These are phyloP conservation scores for Kwoniella shandongensis DNA, from an alignment of 768 basidiomycete genomes.

Conservation along the genomic window DNA sequence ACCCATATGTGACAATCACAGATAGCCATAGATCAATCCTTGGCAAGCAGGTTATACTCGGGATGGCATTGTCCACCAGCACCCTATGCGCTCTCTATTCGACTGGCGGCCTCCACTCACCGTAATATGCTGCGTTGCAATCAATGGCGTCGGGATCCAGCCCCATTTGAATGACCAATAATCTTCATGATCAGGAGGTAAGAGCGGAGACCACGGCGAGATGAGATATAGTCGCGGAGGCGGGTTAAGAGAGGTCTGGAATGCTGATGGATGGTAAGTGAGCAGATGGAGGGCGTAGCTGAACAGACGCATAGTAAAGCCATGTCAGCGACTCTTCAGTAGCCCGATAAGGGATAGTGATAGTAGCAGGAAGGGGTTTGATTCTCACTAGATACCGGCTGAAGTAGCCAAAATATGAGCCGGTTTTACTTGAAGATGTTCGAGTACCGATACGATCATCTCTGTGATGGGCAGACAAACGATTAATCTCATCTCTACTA, in stretches of 20 bases:
- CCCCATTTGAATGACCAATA: slow-evolving; percentile 30
- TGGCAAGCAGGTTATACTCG: background rate
- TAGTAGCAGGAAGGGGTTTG: background rate
- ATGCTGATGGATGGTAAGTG: slow-evolving; percentile 27
- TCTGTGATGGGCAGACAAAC: slow-evolving; percentile 21
- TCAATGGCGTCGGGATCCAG: slow-evolving; percentile 34
- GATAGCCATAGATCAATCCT: background rate
- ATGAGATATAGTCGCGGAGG: slow-evolving; percentile 40
- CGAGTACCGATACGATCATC: slow-evolving; percentile 43
- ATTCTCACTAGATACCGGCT: slow-evolving; percentile 45
- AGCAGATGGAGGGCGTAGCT: slow-evolving; percentile 41
- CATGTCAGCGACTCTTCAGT: no score
- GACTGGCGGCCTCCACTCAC: slow-evolving; percentile 27
- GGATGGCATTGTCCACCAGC: no score
- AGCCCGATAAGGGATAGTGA: background rate
- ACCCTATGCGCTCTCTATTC: no score
- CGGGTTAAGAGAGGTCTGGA: slow-evolving; percentile 21
- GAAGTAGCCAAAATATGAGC: slow-evolving; percentile 40
- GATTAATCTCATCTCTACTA: no score
- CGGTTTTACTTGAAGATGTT: slow-evolving; percentile 34
- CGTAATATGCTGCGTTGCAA: slow-evolving; percentile 40
- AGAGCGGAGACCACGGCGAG: slow-evolving; percentile 38
- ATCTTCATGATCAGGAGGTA: slow-evolving; percentile 32
- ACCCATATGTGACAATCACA: no score
- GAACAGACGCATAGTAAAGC: no score